Conservation (phyloP, 2,329 filamentous ascomycete genomes). For the Colletotrichum abscissum region DNA sequence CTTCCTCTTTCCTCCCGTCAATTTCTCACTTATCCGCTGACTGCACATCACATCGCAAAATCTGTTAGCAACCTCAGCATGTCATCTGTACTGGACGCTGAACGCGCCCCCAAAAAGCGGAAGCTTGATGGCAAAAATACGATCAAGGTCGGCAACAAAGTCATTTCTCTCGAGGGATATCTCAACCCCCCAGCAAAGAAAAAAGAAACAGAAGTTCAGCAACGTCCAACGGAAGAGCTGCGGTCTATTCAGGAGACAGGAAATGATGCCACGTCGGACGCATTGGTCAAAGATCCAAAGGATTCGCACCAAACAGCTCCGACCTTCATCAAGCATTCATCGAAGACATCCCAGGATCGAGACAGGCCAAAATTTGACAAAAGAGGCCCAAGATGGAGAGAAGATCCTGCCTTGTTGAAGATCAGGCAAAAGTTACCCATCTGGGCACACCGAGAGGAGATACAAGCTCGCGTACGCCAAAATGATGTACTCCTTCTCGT, state of each 20-base stretch:
- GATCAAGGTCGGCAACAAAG: constrained; percentile 59
- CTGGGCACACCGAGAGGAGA: constrained; percentile 78
- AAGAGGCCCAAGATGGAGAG: constrained; percentile 34
- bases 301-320: neutral
- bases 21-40: neutral
- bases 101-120: constrained; percentile 50
- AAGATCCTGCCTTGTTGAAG: constrained; percentile 50
- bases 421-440: constrained; percentile 81
- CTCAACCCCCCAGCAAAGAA: constrained; percentile 49
- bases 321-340: neutral
- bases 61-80: neutral
- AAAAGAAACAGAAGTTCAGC: constrained; percentile 25
- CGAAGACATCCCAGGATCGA: constrained; percentile 1
- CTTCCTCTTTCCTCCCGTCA: neutral
- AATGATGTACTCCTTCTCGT: constrained; percentile 85
- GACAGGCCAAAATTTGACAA: constrained; percentile 7
- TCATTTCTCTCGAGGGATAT: constrained; percentile 62
- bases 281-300: constrained; percentile 2
- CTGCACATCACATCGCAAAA: neutral
- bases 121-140: constrained; percentile 49
- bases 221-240: constrained; percentile 9
- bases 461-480: constrained; percentile 70
- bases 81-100: constrained; percentile 37
- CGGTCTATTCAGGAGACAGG: neutral
- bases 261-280: neutral